phyloP scores from a whole-genome alignment of 192 early-diverging fungal genomes.

The Powellomyces hirtus region DNA sequence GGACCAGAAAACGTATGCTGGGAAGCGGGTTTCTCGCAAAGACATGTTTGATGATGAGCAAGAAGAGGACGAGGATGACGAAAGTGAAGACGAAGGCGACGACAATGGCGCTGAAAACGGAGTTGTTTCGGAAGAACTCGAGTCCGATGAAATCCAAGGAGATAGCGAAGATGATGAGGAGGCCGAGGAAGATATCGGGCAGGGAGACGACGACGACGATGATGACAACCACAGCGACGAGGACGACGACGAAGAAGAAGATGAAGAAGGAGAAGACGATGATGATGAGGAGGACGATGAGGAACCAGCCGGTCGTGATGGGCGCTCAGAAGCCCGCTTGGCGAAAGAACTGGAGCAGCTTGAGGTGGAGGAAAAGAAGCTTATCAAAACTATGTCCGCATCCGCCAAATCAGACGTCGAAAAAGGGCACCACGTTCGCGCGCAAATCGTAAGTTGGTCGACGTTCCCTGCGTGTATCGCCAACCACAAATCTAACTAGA shows the following conservation, averaged over 20 bases:
- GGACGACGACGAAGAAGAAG: slow-evolving; percentile 26
- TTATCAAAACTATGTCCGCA: slow-evolving; percentile 75
- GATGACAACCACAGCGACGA: not conserved
- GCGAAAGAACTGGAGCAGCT: slow-evolving; percentile 66
- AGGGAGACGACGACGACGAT: slow-evolving; percentile 24
- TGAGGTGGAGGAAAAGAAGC: slow-evolving; percentile 78
- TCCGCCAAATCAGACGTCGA: slow-evolving; percentile 76
- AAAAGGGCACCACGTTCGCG: slow-evolving; percentile 86
- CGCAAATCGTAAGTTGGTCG: slow-evolving; percentile 69
- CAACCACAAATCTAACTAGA: not conserved
- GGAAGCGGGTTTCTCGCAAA: slow-evolving; percentile 32
- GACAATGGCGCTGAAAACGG: slow-evolving; percentile 6
- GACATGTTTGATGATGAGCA: slow-evolving; percentile 37
- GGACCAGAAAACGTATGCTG: slow-evolving; percentile 40
- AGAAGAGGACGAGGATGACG: slow-evolving; percentile 33
- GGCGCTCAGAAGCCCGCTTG: slow-evolving; percentile 9
- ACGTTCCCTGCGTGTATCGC: not conserved
- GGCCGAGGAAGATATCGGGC: slow-evolving; percentile 18
- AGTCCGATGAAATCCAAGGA: slow-evolving; percentile 36
- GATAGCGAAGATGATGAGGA: slow-evolving; percentile 25
- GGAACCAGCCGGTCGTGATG: slow-evolving; percentile 25
- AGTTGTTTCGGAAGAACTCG: slow-evolving; percentile 32
- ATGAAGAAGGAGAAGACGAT: slow-evolving; percentile 27
- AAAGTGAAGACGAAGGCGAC: slow-evolving; percentile 24
- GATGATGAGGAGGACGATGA: slow-evolving; percentile 41